Evolutionary conservation across 768 basidiomycete species (phyloP).

Genomic region (Trametes coccinea): DNA sequence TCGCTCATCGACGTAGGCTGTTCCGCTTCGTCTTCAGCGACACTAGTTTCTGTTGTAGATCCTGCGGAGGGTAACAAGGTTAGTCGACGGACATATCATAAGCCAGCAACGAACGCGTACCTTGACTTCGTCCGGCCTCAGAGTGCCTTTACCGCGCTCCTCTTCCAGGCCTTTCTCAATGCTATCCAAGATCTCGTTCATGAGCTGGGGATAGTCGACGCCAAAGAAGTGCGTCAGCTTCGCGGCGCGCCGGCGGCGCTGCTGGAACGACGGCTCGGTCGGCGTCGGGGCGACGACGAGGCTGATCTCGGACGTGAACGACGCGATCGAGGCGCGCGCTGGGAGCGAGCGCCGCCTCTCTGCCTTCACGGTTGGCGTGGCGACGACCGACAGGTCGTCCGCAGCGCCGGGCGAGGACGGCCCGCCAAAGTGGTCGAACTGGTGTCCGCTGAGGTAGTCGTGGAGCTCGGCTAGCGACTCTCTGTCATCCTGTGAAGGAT

Average conservation of each 20-base stretch:
- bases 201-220: slow-evolving; percentile 77
- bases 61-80: slow-evolving; percentile 23
- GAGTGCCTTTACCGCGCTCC: slow-evolving; percentile 61
- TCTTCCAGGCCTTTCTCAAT: slow-evolving; percentile 76
- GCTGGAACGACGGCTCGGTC: slow-evolving; percentile 57
- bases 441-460: slow-evolving; percentile 53
- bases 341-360: slow-evolving; percentile 75
- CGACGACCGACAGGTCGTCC: slow-evolving; percentile 5
- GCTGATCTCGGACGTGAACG: slow-evolving; percentile 55
- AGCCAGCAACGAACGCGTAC: slow-evolving; percentile 39
- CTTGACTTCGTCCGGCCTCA: slow-evolving; percentile 70
- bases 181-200: slow-evolving; percentile 76
- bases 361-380: slow-evolving; percentile 38
- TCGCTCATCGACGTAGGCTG: slow-evolving; percentile 25
- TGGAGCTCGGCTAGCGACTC: slow-evolving; percentile 75
- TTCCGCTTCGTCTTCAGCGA: slow-evolving; percentile 55
- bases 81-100: slow-evolving; percentile 2
- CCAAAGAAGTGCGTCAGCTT: slow-evolving; percentile 89
- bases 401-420: slow-evolving; percentile 5
- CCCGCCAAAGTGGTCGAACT: slow-evolving; percentile 5
- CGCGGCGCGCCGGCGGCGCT: slow-evolving; percentile 71
- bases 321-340: slow-evolving; percentile 58
- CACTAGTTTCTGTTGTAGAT: slow-evolving; percentile 49
- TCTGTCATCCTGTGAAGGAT: slow-evolving; percentile 61
- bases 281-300: slow-evolving; percentile 37